phyloP scores from a whole-genome alignment of 169 alveolate genomes.

The Plasmodium gonderi region DNA sequence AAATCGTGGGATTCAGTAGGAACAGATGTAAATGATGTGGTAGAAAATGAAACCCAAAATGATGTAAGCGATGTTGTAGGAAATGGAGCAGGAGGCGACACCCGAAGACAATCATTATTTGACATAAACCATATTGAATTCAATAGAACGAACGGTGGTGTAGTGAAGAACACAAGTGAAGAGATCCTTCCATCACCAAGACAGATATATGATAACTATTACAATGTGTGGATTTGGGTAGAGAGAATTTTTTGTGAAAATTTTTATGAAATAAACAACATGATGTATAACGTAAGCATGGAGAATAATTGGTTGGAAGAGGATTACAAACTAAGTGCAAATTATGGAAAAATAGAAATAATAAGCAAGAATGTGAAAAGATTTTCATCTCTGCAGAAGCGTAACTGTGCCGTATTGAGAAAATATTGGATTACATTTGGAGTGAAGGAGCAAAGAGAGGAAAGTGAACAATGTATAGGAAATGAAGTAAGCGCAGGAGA shows the following conservation, averaged over 20 bases:
- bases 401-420: constrained; percentile 32
- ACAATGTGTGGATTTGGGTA: constrained; percentile 71
- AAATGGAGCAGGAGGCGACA: no score
- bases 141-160: no score
- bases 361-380: constrained; percentile 55
- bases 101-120: no score
- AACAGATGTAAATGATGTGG: background rate
- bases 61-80: no score
- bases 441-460: background rate
- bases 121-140: no score
- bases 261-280: constrained; percentile 50
- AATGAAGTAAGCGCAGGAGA: background rate
- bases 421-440: constrained; percentile 57
- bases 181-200: constrained; percentile 16
- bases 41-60: background rate
- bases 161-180: no score
- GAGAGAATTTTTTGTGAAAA: constrained; percentile 45
- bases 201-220: constrained; percentile 44
- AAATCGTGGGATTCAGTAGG: background rate
- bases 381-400: constrained; percentile 40
- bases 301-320: background rate
- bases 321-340: background rate
- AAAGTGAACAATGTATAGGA: background rate
- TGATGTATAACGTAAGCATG: constrained; percentile 1
- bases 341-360: constrained; percentile 50